Conservation (phyloP, 1,284 basidiomycete species). For the Trichosporon sp. region DNA sequence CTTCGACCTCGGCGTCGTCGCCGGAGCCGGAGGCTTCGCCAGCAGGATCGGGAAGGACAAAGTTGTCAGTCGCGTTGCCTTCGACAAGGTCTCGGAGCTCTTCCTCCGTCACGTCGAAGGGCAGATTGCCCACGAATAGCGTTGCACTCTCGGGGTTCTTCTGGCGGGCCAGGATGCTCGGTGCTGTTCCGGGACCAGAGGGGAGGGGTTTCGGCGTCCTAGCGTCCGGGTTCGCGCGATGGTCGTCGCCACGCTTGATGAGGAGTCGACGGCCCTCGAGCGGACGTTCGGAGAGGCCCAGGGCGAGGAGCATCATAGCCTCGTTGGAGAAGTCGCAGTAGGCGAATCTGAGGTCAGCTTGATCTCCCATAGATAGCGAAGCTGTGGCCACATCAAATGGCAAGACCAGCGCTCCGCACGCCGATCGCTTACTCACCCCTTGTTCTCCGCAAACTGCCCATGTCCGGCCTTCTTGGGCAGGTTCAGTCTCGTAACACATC, state of each 20-base stretch:
- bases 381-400: too few relatives aligned
- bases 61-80: slow-evolving; percentile 41
- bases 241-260: slow-evolving; percentile 87
- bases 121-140: slow-evolving; percentile 44
- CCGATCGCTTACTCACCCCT: slow-evolving; percentile 45
- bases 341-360: slow-evolving; percentile 63
- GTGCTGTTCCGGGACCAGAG: slow-evolving; percentile 15
- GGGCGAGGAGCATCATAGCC: slow-evolving; percentile 67
- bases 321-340: slow-evolving; percentile 86
- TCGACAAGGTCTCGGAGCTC: slow-evolving; percentile 56
- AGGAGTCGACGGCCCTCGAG: slow-evolving; percentile 81
- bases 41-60: slow-evolving; percentile 48
- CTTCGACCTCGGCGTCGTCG: slow-evolving; percentile 19
- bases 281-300: slow-evolving; percentile 71
- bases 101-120: slow-evolving; percentile 72
- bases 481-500: slow-evolving; percentile 52
- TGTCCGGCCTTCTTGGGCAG: slow-evolving; percentile 50
- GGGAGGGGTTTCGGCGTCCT: slow-evolving; percentile 52
- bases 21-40: slow-evolving; percentile 37
- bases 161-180: slow-evolving; percentile 41
- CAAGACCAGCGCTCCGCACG: too few relatives aligned
- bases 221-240: slow-evolving; percentile 39
- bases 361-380: neutral
- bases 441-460: slow-evolving; percentile 50
- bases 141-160: slow-evolving; percentile 36